Evolutionary conservation across 2,329 filamentous ascomycete genomes (phyloP), one percentile per base, ranked within the genome.

Genomic region (Emergomyces pasteurianus): DNA sequence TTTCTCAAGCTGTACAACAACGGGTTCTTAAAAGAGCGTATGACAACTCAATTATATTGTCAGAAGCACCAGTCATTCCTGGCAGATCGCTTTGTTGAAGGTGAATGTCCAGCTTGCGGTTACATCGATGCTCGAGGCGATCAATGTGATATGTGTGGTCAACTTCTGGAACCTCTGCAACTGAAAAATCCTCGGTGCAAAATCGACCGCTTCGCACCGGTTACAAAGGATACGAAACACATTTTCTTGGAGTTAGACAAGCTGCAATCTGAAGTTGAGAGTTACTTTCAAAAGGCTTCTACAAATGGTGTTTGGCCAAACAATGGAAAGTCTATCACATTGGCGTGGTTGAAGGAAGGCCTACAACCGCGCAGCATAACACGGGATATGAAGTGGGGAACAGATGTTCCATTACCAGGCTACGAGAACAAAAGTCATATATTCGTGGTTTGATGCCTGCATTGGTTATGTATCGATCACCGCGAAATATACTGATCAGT

Each of bases 131-230:
- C 79, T 34, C 71, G 78, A 65, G 79, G 79, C 61, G 79, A 81
- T 64, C 79, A 81, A 67, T 81, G 79, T 65, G 79, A 81, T 69
- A 79, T 80, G 69, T 81, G 79, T 64, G 75, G 75, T 18, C 69
- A 74, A 58, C 65, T 75, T 34, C 31, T 7, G 7, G 31, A 31
- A 31, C 31, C 7, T 31, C 31, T 31, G 3, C 31, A 31, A 31
- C 7, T 31, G 3, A 31, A 31, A 7, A 31, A 31, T 31, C 31
- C 31, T 31, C 31, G 31, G 31, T 31, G 31, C 31, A 31, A 31
- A 31, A 3, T 3, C 31, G 31, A 7, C 7, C 3, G 31, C 31
- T 31, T 31, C 31, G 31, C 31, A 7, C 31, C 31, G 7, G 7
- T 31, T 7, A 31, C 31, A 31, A 31, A 31, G 56, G 73, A 80